Conservation (phyloP, 129 eudicot genomes). For the Pseudognaphalium luteoalbum region DNA sequence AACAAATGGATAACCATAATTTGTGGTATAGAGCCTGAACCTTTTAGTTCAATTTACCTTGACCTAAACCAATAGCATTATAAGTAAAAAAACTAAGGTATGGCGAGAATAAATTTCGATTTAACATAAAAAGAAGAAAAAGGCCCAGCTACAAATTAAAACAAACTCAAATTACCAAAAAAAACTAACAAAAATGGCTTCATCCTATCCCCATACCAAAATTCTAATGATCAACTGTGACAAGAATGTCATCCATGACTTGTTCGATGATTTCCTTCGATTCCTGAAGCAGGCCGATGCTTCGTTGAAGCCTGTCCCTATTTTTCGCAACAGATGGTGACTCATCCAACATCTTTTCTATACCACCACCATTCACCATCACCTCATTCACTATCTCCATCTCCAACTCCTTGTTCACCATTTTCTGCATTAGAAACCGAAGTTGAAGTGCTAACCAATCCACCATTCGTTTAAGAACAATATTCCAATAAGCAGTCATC, state of each 20-base stretch:
- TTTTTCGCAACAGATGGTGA: constrained; percentile 14
- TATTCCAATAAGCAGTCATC: constrained; percentile 33
- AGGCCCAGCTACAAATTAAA: no score
- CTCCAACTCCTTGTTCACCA: constrained; percentile 24
- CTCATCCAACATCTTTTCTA: constrained; percentile 36
- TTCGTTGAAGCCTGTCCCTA: constrained; percentile 28
- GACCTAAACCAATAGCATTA: no score
- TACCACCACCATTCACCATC: constrained; percentile 22
- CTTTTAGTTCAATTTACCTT: no score
- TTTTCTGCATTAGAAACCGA: constrained; percentile 11
- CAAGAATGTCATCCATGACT: constrained; percentile 25
- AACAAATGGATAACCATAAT: no score
- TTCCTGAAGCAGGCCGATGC: constrained; percentile 26
- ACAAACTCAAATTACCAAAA: no score
- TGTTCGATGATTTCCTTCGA: constrained; percentile 28
- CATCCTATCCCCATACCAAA: no score
- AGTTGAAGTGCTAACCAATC: constrained; percentile 28
- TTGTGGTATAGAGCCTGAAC: no score
- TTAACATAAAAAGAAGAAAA: no score
- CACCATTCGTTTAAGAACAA: constrained; percentile 30
- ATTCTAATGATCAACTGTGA: no score
- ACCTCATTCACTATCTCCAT: constrained; percentile 29
- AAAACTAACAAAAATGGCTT: no score
- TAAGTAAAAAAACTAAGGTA: no score
- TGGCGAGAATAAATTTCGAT: no score